phyloP scores from a whole-genome alignment of 2,329 filamentous ascomycete species.

The Diaporthe vexans region DNA sequence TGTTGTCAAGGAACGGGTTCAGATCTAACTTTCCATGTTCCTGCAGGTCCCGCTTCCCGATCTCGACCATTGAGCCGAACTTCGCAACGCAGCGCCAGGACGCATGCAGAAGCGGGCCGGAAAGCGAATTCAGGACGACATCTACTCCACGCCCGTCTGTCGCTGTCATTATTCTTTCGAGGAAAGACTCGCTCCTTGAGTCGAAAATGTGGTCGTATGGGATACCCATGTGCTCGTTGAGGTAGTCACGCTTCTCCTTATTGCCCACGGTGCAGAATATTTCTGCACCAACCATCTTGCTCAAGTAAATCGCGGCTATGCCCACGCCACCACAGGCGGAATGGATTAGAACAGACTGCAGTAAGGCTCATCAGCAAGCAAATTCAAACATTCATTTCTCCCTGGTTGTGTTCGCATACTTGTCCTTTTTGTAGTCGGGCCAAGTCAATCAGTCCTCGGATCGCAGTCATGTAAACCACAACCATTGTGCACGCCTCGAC shows the following conservation, averaged over 20 bases:
- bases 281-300: slow-evolving; percentile 3
- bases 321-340: slow-evolving; percentile 34
- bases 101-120: neutral
- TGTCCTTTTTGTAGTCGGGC: neutral
- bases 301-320: slow-evolving; percentile 15
- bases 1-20: neutral
- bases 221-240: neutral
- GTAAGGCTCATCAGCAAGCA: neutral
- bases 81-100: slow-evolving; percentile 29
- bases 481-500: neutral
- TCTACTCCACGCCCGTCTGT: neutral
- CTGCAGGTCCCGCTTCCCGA: slow-evolving; percentile 27
- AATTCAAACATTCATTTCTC: neutral
- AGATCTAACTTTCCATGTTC: neutral
- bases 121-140: too few species aligned
- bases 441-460: neutral
- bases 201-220: slow-evolving; percentile 23
- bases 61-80: slow-evolving; percentile 25
- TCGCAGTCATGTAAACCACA: neutral
- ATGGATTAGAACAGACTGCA: slow-evolving; percentile 25
- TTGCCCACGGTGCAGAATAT: slow-evolving; percentile 22
- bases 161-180: neutral
- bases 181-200: slow-evolving; percentile 14
- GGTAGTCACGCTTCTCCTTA: slow-evolving; percentile 4
- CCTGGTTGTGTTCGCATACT: neutral